Evolutionary conservation across 2,329 filamentous ascomycete genomes (phyloP), one percentile per base, ranked within the genome.

Genomic region (Fusarium sp.): DNA sequence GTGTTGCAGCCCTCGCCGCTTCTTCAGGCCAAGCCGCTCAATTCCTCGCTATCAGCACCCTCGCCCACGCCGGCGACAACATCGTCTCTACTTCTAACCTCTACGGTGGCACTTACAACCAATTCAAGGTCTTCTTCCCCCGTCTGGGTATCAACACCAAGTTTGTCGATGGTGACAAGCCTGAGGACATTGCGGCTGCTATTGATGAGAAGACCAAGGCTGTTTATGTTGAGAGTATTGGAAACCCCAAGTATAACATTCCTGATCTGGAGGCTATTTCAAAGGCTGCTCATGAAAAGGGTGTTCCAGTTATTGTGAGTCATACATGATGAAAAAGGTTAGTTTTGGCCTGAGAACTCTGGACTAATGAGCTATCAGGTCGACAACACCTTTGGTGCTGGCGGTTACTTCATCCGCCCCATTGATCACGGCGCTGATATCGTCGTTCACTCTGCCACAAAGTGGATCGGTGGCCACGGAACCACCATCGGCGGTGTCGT

Each of bases 401-500:
- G 94, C 60, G 94, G 95, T 49, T 97, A 92, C 85, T 96, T 93
- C 78, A 84, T 90, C 71, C 89, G 91, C 9, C 94, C 94, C 39
- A 95, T 97, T 73, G 90, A 94, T 23, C 91, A 97, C 79, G 94
- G 94, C 55, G 94, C 92, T 67, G 94, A 97, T 76, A 97, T 97
- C 63, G 91, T 97, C 51, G 92, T 97, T 23, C 94, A 97, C 85
- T 96, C 92, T 37, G 94, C 94, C 13, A 97, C 94, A 59, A 97
- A 97, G 81, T 97, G 94, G 94, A 97, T 98, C 66, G 94, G 94
- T 58, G 94, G 94, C 40, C 95, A 98, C 79, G 95, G 94, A 63
- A 97, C 94, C 39, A 97, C 94, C 25, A 92, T 97, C 70, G 94
- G 87, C 58, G 94, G 94, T 63, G 87, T 97, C 41, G 87, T 97